phyloP scores from a whole-genome alignment of 2,329 filamentous ascomycete species.

The Geosmithia flava region DNA sequence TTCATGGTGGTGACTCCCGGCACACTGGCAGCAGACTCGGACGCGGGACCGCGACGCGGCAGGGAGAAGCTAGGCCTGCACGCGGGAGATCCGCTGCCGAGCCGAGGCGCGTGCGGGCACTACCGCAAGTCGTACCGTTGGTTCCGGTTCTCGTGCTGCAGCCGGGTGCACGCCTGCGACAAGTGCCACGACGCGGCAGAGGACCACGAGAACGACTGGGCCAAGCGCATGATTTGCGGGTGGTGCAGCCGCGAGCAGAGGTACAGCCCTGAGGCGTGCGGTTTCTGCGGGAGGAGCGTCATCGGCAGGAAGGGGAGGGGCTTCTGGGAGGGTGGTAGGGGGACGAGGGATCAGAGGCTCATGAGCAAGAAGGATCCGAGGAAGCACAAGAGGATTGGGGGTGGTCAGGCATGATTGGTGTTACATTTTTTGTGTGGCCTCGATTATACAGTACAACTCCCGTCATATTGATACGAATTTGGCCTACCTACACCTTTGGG shows the following conservation, averaged over 20 bases:
- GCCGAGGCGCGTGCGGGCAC: constrained; percentile 40
- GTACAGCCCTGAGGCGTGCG: constrained; percentile 65
- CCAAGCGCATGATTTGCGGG: constrained; percentile 73
- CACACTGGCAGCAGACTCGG: constrained; percentile 17
- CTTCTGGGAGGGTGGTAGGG: constrained; percentile 82
- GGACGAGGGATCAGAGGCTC: constrained; percentile 55
- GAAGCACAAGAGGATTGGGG: constrained; percentile 53
- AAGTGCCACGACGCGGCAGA: constrained; percentile 63
- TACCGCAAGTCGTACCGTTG: constrained; percentile 48
- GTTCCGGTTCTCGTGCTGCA: constrained; percentile 55
- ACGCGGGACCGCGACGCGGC: constrained; percentile 26
- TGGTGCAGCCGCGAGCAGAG: constrained; percentile 72
- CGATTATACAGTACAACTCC: no score
- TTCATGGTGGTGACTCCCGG: constrained; percentile 59
- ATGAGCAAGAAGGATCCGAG: constrained; percentile 71
- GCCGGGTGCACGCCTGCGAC: constrained; percentile 47
- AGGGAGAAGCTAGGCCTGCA: constrained; percentile 43
- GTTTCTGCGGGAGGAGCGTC: constrained; percentile 57
- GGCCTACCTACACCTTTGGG: no score
- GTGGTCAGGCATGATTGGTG: constrained; percentile 19
- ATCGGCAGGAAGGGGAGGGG: constrained; percentile 54
- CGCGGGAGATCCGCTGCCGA: constrained; percentile 42
- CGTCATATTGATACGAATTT: no score
- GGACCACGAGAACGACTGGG: constrained; percentile 69
- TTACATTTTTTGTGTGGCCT: no score